Base-by-base conservation (phyloP, 2,329 filamentous ascomycete genomes). In the Penicillium janthinellum region DNA sequence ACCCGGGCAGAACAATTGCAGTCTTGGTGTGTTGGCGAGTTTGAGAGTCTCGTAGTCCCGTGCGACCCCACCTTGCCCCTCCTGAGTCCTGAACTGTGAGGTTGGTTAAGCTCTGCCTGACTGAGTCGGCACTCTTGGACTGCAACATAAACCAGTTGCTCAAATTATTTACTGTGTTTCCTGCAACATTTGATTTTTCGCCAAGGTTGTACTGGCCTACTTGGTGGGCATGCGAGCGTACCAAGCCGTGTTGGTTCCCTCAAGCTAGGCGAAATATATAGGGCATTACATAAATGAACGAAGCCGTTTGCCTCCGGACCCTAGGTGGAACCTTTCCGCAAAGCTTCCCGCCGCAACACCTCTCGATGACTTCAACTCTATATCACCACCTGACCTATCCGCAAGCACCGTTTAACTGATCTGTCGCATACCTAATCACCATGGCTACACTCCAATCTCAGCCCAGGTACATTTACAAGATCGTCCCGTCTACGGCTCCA, bases 381-480 rank as follows among this genome's bases (percentile, higher is more conserved):
- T 20, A 37, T 52, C 53, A 50, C 20, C 17, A 54, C 37, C 6
- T 35, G 35, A 54, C 37, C 6, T 35, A 25, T 57, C 12, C 20
- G 34, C 28, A 38, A 50, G n/a, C 47, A 49, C 48, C 38, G 6
- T 25, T 39, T 15, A 35, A 48, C 37, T 49, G 14, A 48, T 38
- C 42, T n/a, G 39, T 25, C 25, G 34, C 5, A 42, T 28, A 22
- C 22, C 22, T 22, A 31, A 51, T 48, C 31, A 60, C 25, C n/a
- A 67, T 69, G 67, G 50, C 57, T 17, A 35, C 61, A 4, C 50
- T 61, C 3, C 37, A 56, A 17, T 57, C 64, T 22, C 64, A 70
- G 20, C 73, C 73, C 31, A 62, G 63, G 25, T 78, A 72, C 56
- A 57, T 77, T 59, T 78, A 78, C 64, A 78, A 78, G 59, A 70